Percentiles rank a stretch among this genome's conserved stretches.
phyloP scores from a whole-genome alignment of 139 green algal genomes.

The Asterochloris erici region DNA sequence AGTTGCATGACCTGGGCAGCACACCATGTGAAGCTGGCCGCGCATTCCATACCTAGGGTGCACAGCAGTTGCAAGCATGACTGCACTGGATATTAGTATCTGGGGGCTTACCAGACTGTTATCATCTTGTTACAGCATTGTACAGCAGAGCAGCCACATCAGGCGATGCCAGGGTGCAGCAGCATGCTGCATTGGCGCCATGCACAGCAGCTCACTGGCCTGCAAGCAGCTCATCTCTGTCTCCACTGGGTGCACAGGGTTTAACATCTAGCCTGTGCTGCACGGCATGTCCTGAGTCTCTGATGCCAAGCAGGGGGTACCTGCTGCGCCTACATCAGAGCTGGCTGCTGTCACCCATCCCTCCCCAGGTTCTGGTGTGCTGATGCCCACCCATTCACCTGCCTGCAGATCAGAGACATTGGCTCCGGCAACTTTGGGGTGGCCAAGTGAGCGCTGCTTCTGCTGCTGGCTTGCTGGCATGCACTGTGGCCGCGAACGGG shows the following conservation, averaged over 20 bases:
- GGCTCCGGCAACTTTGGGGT: slow-evolving; percentile 95
- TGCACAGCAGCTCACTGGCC: background rate
- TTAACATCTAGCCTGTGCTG: too few relatives aligned
- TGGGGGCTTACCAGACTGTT: too few relatives aligned
- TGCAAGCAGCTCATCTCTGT: background rate
- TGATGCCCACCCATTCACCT: slow-evolving; percentile 5
- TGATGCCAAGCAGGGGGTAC: background rate
- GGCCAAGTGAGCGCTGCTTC: slow-evolving; percentile 42
- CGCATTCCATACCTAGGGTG: background rate
- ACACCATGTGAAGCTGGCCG: background rate
- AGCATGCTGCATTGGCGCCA: background rate
- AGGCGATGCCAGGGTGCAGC: too few relatives aligned
- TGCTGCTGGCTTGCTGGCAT: too few relatives aligned
- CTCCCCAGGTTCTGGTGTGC: background rate
- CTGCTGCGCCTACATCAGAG: too few relatives aligned
- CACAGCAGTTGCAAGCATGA: too few relatives aligned
- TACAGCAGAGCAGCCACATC: background rate
- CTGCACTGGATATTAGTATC: too few relatives aligned
- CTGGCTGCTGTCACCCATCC: too few relatives aligned
- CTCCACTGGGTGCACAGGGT: too few relatives aligned
- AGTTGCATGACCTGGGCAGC: background rate
- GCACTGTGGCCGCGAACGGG: too few relatives aligned
- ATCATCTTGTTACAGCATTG: too few relatives aligned
- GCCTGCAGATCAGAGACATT: slow-evolving; percentile 65
- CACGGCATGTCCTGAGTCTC: too few relatives aligned